Base-by-base conservation (phyloP, 129 eudicot species). In the Lactuca sativa region DNA sequence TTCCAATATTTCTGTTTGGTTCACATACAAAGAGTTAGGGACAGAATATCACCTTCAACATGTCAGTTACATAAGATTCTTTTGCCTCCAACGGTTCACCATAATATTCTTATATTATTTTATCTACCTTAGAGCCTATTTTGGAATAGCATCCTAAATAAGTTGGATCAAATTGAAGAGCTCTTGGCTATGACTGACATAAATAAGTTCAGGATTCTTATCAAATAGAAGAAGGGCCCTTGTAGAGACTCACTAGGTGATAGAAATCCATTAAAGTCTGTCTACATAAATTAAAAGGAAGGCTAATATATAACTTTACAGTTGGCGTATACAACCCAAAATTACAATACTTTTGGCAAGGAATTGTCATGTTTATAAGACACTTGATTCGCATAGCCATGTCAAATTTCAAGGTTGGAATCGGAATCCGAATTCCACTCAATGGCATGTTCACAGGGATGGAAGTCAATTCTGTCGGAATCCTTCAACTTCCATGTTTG, bases 1-100 rank as follows among this genome's bases (percentile, higher is more conserved):
- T 73, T 90, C 86, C 65, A 87, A 88, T 81, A 95, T 84, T 78
- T 89, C 98, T 92, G 90, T 54, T 51, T 71, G 47, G 47, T 74
- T 65, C 47, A 52, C 65, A 74, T 21, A 32, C 56, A 72, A 72
- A 68, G 70, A 41, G 67, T 85, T 64, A 82, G 67, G 56, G 67
- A 9, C 59, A 70, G 33, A 43, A 59, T 15, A 76, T 43, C 10
- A 78, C 67, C 71, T 34, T 76, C 60, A 32, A 62, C 59, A 64
- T 16, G 58, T 52, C 52, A 12, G 44, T 54, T 62, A 25, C 60
- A 33, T 33, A 63, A 52, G 15, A 34, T 38, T 36, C 25, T 37
- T 34, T 52, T 40, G 25, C 77, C 77, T 49, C 77, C 30, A 62
- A 51, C 17, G 43, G 54, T 37, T 56, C 41, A 56, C 41, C 41